phyloP scores from a whole-genome alignment of 306 rosid species.

The Vachellia pachyceras region DNA sequence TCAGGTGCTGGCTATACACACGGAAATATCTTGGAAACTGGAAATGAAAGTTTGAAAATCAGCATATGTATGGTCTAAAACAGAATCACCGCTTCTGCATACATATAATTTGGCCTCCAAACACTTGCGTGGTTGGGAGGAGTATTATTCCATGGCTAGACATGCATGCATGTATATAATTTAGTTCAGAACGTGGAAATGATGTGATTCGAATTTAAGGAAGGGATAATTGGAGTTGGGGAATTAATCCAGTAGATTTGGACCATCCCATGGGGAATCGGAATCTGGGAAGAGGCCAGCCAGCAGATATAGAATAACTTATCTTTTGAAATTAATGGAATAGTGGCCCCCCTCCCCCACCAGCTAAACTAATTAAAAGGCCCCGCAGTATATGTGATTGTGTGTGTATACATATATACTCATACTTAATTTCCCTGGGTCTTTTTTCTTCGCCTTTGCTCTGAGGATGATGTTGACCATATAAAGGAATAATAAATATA shows the following conservation, averaged over 20 bases:
- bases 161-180: background rate
- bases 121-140: background rate
- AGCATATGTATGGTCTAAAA: background rate
- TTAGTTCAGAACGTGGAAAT: background rate
- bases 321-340: conserved; percentile 1
- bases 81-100: background rate
- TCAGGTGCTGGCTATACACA: no score
- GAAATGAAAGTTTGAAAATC: background rate
- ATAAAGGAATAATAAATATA: background rate
- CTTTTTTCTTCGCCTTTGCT: no score
- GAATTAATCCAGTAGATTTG: no score
- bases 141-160: conserved; percentile 7
- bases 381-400: background rate
- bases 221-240: background rate
- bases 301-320: background rate
- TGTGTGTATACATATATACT: no score
- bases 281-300: background rate
- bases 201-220: background rate
- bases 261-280: background rate
- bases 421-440: no score
- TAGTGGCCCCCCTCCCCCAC: background rate
- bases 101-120: background rate
- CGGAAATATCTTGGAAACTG: background rate
- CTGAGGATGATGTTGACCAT: no score
- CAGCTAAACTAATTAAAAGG: no score